phyloP scores from a whole-genome alignment of 306 rosid genomes.

The Psophocarpus tetragonolobus region DNA sequence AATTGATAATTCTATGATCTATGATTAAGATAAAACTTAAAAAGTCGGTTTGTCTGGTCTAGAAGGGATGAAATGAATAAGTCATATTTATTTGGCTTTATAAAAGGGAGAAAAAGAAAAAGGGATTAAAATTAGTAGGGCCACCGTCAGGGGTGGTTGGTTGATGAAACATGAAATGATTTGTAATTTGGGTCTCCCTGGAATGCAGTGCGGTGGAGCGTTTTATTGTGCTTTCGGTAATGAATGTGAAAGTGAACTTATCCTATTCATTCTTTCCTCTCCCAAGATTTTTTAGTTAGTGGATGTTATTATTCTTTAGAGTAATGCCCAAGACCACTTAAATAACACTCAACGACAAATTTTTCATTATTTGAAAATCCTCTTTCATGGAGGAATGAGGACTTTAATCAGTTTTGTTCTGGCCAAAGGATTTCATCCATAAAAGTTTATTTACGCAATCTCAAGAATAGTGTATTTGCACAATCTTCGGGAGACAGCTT shows the following conservation, averaged over 20 bases:
- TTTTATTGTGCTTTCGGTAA: slow-evolving; percentile 29
- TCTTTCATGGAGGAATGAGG: too few species aligned
- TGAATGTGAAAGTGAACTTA: slow-evolving; percentile 12
- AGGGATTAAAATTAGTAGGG: background rate
- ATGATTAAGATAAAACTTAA: background rate
- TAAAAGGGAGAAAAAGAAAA: background rate
- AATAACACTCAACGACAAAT: too few species aligned
- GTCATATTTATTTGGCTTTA: slow-evolving; percentile 24
- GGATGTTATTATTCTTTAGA: too few species aligned
- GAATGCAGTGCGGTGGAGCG: background rate
- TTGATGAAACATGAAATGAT: slow-evolving; percentile 15
- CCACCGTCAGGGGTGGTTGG: slow-evolving; percentile 10
- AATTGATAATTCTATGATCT: background rate
- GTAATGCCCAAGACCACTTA: too few species aligned
- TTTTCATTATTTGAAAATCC: too few species aligned
- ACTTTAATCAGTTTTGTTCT: too few species aligned
- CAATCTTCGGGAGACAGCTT: too few species aligned
- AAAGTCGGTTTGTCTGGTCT: slow-evolving; percentile 1
- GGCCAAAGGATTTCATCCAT: too few species aligned
- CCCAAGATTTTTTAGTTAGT: background rate
- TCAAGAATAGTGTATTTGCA: too few species aligned
- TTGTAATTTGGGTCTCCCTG: background rate
- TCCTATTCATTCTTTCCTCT: background rate
- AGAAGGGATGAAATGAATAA: slow-evolving; percentile 32
- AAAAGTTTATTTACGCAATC: too few species aligned